Percentiles rank a stretch among this genome's conserved stretches.
phyloP scores from a whole-genome alignment of 176 grass and related monocot species.

The Zea mays region Zm-B73-REFERENCE-NAM-5.0 NC_050104.1:155847001-155847500 shows the following conservation, averaged over 20 bases:
- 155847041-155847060: slow-evolving; percentile 36
- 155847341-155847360: no score
- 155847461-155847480: no score
- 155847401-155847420: no score
- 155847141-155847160: slow-evolving; percentile 10
- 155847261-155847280: background rate
- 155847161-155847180: background rate
- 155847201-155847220: background rate
- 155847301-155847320: no score
- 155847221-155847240: background rate
- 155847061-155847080: slow-evolving; percentile 19
- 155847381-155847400: no score
- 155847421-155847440: no score
- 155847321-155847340: no score
- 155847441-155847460: no score
- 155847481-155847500: no score
- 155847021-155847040: slow-evolving; percentile 38
- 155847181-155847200: background rate
- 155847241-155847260: background rate
- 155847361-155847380: no score
- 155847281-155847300: no score
- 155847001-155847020: slow-evolving; percentile 3
- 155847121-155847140: background rate
- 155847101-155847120: slow-evolving; percentile 21
- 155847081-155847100: slow-evolving; percentile 50